These are phyloP conservation scores for Pythium aphanidermatum DNA, from an alignment of 352 stramenopile genomes.

Conservation along the genomic window DNA sequence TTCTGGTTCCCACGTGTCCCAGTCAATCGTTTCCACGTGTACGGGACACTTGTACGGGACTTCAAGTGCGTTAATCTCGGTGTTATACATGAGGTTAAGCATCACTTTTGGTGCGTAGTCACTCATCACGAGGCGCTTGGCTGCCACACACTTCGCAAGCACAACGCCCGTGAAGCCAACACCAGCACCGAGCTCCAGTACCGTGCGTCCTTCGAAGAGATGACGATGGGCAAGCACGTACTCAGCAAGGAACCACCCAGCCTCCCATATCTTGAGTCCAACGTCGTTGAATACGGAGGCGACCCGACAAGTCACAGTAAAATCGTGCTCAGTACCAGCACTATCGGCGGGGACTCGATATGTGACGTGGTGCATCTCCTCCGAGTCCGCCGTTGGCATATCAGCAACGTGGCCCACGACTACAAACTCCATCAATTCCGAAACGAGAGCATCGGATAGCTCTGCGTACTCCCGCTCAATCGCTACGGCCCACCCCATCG, in stretches of 20 bases:
- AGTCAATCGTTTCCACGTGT: constrained; percentile 56
- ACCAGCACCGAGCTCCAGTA: constrained; percentile 69
- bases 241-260: constrained; percentile 69
- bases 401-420: constrained; percentile 26
- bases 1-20: constrained; percentile 53
- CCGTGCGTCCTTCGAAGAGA: constrained; percentile 39
- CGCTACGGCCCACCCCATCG: constrained; percentile 21
- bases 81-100: constrained; percentile 79
- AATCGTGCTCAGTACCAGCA: not conserved
- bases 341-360: constrained; percentile 27
- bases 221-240: constrained; percentile 49
- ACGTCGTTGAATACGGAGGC: constrained; percentile 80
- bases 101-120: constrained; percentile 81
- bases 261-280: constrained; percentile 79
- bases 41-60: constrained; percentile 37
- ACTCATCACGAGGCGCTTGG: constrained; percentile 46
- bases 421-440: constrained; percentile 54
- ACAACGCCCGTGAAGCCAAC: constrained; percentile 68
- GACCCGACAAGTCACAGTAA: constrained; percentile 67
- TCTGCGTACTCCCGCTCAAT: constrained; percentile 41
- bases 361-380: constrained; percentile 73
- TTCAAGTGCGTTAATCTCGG: constrained; percentile 54
- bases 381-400: constrained; percentile 23
- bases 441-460: constrained; percentile 47
- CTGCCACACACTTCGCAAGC: constrained; percentile 32